phyloP scores from a whole-genome alignment of 208 protist species.

The Crithidia sp. region DNA sequence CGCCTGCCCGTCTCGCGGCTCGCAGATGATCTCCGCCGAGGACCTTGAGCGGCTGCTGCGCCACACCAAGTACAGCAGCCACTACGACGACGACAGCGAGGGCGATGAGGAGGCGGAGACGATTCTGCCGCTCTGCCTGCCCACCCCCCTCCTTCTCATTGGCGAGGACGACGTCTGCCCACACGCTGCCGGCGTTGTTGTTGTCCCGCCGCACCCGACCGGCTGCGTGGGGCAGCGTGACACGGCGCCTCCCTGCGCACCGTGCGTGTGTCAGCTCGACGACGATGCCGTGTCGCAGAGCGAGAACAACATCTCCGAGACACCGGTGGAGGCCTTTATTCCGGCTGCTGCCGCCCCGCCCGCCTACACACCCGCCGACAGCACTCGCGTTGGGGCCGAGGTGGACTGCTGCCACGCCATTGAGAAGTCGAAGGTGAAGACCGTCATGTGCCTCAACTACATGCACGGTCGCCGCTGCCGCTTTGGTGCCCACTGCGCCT shows the following conservation, averaged over 20 bases:
- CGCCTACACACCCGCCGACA: conserved; percentile 27
- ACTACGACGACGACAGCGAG: conserved; percentile 20
- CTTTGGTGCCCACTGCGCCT: conserved; percentile 51
- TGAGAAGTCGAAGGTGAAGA: conserved; percentile 53
- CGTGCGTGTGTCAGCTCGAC: too few relatives aligned
- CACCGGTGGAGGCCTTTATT: not conserved
- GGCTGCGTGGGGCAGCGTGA: not conserved
- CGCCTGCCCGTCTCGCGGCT: too few relatives aligned
- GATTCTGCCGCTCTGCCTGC: conserved; percentile 11
- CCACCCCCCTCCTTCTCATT: conserved; percentile 9
- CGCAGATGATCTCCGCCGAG: conserved; percentile 4
- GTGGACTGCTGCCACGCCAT: conserved; percentile 43
- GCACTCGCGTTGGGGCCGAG: conserved; percentile 26
- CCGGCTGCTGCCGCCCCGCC: conserved; percentile 5
- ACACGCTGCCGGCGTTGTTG: not conserved
- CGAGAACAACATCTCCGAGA: conserved; percentile 23
- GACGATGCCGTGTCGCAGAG: conserved; percentile 5
- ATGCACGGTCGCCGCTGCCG: conserved; percentile 38
- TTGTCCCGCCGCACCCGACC: not conserved
- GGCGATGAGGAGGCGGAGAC: conserved; percentile 9
- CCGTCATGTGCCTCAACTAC: conserved; percentile 55
- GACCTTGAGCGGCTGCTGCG: conserved; percentile 6
- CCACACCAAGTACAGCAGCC: conserved; percentile 8
- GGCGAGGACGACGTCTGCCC: conserved; percentile 10
- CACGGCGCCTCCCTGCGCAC: too few relatives aligned